Evolutionary conservation across 345 rosid species (phyloP).

Genomic region (Brassica cretica): DNA sequence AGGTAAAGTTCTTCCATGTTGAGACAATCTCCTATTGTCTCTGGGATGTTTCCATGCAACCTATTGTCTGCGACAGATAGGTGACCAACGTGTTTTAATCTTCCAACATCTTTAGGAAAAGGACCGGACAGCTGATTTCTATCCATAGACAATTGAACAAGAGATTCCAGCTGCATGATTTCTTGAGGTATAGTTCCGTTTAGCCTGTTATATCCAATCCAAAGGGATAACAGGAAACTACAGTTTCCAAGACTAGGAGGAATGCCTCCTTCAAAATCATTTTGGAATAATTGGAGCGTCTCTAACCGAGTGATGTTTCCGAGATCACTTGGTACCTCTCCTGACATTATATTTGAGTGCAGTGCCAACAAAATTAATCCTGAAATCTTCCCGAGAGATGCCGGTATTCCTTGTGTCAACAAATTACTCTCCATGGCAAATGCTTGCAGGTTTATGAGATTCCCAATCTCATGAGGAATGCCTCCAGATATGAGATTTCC

Average conservation of each 20-base stretch:
- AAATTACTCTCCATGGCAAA: background rate
- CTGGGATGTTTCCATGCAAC: background rate
- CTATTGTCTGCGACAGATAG: background rate
- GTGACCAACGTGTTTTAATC: background rate
- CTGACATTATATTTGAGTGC: background rate
- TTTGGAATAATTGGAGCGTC: background rate
- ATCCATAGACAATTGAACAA: background rate
- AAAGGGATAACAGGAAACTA: background rate
- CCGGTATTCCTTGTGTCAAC: background rate
- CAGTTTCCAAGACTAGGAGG: background rate
- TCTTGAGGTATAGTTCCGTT: background rate
- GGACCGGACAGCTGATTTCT: background rate
- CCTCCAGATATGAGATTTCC: background rate
- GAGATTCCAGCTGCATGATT: background rate
- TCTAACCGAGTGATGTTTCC: background rate
- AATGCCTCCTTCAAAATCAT: background rate
- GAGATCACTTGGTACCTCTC: background rate
- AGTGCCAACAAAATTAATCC: background rate
- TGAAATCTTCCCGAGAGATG: background rate
- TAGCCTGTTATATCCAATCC: background rate
- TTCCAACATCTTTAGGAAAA: conserved; percentile 15
- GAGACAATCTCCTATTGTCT: conserved; percentile 15
- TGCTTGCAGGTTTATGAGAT: background rate
- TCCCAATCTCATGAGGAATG: background rate
- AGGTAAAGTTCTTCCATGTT: background rate